Evolutionary conservation across 2,329 filamentous ascomycete genomes (phyloP).

Genomic region (Verticillium dahliae): DNA sequence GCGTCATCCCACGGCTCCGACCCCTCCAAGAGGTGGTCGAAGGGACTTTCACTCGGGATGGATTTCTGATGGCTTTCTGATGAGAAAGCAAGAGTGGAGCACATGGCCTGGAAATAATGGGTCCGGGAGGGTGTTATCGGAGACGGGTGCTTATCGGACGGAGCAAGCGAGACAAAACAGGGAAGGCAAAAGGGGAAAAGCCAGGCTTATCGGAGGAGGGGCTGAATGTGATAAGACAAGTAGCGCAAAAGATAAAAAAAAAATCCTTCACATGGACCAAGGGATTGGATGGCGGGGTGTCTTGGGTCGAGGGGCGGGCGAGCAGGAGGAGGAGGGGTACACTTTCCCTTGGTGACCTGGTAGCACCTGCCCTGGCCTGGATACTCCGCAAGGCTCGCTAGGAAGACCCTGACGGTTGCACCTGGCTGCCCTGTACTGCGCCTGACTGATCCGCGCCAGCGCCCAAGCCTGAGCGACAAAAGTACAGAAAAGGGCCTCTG

Average conservation of each 20-base stretch:
- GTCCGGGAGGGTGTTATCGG: neutral
- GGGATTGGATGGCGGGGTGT: constrained; percentile 5
- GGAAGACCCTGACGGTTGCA: neutral
- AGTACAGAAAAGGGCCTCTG: neutral
- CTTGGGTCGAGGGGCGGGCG: neutral
- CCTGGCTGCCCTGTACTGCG: neutral
- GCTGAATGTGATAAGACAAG: constrained; percentile 2
- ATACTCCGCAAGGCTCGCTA: neutral
- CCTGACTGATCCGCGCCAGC: neutral
- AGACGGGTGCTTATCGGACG: neutral
- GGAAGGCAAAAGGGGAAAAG: neutral
- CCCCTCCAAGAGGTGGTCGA: neutral
- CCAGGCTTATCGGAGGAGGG: neutral
- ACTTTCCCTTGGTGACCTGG: neutral
- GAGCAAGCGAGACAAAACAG: neutral
- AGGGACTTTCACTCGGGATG: neutral
- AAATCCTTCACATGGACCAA: constrained; percentile 13
- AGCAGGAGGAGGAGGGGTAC: neutral
- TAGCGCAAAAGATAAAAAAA: constrained; percentile 11
- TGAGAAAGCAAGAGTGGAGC: neutral
- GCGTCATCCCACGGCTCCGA: too few species aligned
- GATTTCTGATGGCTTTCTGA: neutral
- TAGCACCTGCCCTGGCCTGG: too few species aligned
- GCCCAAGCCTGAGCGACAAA: neutral
- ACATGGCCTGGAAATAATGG: neutral